These are phyloP conservation scores for Monosporozyma unispora DNA, from an alignment of 805 yeast genomes.

Conservation along the genomic window DNA sequence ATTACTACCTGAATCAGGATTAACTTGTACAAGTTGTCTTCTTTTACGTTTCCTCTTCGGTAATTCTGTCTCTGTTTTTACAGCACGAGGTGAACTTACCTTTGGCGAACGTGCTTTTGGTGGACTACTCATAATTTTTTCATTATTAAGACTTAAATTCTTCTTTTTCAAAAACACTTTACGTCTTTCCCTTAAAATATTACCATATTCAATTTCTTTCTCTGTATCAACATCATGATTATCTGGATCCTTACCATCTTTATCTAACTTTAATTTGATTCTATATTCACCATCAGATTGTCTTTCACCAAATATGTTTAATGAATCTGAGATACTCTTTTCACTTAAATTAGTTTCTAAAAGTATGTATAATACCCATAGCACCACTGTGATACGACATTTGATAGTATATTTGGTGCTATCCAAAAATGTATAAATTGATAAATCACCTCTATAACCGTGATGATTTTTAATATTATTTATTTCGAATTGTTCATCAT, in stretches of 20 bases:
- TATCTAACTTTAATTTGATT: conserved; percentile 10
- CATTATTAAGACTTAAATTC: neutral
- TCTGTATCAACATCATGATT: conserved; percentile 23
- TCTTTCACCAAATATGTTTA: conserved; percentile 14
- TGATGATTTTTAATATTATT: conserved; percentile 7
- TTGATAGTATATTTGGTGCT: conserved; percentile 49
- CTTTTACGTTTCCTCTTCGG: neutral
- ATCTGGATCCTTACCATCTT: conserved; percentile 3
- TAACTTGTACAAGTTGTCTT: neutral
- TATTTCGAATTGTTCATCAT: neutral
- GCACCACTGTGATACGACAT: conserved; percentile 60
- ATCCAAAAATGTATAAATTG: conserved; percentile 69
- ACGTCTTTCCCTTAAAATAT: conserved; percentile 20
- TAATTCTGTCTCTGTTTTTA: neutral
- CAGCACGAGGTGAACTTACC: neutral
- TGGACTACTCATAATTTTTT: neutral
- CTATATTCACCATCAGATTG: neutral
- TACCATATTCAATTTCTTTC: conserved; percentile 24
- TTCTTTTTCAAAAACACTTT: conserved; percentile 17
- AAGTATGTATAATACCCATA: conserved; percentile 79
- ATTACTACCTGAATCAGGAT: neutral
- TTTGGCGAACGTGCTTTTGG: neutral
- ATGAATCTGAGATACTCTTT: conserved; percentile 34
- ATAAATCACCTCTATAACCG: conserved; percentile 25
- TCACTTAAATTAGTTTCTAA: conserved; percentile 60